These are phyloP conservation scores for Kondoa subrosea DNA, from an alignment of 768 basidiomycete genomes.

Conservation along the genomic window DNA sequence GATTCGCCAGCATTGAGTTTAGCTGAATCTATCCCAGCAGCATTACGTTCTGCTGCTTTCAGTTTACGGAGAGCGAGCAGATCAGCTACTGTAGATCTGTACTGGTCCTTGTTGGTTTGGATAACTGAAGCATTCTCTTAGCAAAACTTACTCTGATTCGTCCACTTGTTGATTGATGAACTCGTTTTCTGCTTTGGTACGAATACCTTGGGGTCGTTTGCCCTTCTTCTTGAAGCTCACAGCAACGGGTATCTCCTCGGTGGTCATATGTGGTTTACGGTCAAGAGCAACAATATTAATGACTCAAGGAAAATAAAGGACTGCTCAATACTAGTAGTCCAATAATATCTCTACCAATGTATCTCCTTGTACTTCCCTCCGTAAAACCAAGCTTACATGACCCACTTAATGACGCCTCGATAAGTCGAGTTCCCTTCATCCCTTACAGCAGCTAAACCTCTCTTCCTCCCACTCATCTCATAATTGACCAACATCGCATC, in stretches of 20 bases:
- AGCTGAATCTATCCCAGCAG: slow-evolving; percentile 58
- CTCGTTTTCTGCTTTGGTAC: not conserved
- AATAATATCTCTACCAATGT: too few species aligned
- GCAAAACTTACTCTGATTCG: not conserved
- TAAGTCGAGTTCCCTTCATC: not conserved
- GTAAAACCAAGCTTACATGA: too few species aligned
- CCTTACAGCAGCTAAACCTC: not conserved
- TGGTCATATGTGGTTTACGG: too few species aligned
- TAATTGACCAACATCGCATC: not conserved
- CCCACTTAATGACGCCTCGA: not conserved
- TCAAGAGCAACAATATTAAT: too few species aligned
- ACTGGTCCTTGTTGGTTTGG: not conserved
- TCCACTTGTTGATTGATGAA: not conserved
- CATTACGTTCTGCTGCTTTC: slow-evolving; percentile 43
- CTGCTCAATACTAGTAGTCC: too few species aligned
- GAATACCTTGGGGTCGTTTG: not conserved
- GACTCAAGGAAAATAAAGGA: too few species aligned
- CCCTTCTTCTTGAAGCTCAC: not conserved
- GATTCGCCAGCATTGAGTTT: slow-evolving; percentile 70
- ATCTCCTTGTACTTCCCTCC: too few species aligned
- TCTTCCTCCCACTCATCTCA: not conserved
- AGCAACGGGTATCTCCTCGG: too few species aligned
- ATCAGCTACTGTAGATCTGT: slow-evolving; percentile 44
- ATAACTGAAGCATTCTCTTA: not conserved
- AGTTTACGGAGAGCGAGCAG: slow-evolving; percentile 69